Conservation (phyloP, 2,329 filamentous ascomycete genomes). For the Alternaria alternata region DNA sequence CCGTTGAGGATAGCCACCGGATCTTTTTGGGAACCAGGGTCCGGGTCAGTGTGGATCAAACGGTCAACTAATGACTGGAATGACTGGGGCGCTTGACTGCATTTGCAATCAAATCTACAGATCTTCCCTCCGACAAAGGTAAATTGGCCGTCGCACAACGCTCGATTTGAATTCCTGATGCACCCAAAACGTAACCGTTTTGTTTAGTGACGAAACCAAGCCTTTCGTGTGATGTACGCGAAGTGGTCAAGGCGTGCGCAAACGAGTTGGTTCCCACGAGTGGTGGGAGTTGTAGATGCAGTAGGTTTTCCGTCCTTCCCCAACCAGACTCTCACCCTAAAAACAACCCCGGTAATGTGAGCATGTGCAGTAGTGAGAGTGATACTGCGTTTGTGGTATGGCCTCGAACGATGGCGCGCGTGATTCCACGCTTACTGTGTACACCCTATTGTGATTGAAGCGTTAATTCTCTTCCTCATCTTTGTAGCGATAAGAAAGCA, state of each 20-base stretch:
- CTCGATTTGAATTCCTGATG: not conserved
- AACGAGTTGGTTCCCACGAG: not conserved
- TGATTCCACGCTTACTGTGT: slow-evolving; percentile 1
- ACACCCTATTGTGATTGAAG: slow-evolving; percentile 1
- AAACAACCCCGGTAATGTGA: not conserved
- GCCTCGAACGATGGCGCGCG: slow-evolving; percentile 2
- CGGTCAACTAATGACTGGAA: not conserved
- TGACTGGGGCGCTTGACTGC: slow-evolving; percentile 5
- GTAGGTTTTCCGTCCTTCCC: not conserved
- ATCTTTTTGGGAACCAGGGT: slow-evolving; percentile 1
- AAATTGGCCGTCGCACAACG: not conserved
- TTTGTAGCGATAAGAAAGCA: slow-evolving; percentile 5
- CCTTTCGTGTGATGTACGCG: not conserved
- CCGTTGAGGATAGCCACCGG: slow-evolving; percentile 3
- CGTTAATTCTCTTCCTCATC: slow-evolving; percentile 6
- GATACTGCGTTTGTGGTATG: not conserved
- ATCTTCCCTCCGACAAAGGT: not conserved
- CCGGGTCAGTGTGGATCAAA: not conserved
- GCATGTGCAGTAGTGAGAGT: not conserved
- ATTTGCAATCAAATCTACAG: not conserved
- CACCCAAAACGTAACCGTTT: not conserved
- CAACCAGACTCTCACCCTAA: not conserved
- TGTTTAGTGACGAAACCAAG: not conserved
- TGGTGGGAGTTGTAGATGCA: not conserved
- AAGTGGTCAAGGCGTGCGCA: not conserved